A percentile compares a stretch with the other conserved stretches of the same genome.
These are phyloP conservation scores for Testicularia cyperi DNA, from an alignment of 1,284 basidiomycete species.

Conservation along the genomic window DNA sequence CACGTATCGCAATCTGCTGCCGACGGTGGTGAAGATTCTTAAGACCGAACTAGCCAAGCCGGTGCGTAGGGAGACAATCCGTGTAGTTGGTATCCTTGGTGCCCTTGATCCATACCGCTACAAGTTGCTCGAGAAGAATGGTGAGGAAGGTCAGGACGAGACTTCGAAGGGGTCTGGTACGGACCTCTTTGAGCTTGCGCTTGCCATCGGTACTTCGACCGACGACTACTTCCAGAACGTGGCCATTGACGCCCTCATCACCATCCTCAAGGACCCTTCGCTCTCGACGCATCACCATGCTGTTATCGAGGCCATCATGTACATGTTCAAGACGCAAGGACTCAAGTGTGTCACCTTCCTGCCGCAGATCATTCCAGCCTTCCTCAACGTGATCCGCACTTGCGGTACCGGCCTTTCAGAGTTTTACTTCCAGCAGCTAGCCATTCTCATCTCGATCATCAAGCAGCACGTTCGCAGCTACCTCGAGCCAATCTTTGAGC, in stretches of 20 bases:
- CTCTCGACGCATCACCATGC: conserved; percentile 68
- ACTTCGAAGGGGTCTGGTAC: conserved; percentile 63
- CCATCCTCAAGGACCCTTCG: conserved; percentile 72
- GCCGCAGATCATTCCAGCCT: conserved; percentile 94
- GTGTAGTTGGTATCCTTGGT: conserved; percentile 92
- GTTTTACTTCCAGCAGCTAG: conserved; percentile 93
- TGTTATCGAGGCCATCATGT: conserved; percentile 98
- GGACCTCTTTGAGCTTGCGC: conserved; percentile 66
- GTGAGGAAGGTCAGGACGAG: conserved; percentile 69
- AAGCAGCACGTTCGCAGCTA: conserved; percentile 91
- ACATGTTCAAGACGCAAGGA: conserved; percentile 97
- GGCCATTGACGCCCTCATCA: conserved; percentile 84
- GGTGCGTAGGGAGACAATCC: conserved; percentile 77
- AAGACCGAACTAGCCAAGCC: conserved; percentile 76
- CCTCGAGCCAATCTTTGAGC: conserved; percentile 56
- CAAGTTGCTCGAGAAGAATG: conserved; percentile 75
- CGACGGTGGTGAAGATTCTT: conserved; percentile 80
- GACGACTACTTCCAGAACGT: conserved; percentile 99
- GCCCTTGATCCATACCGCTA: conserved; percentile 96
- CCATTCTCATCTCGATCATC: conserved; percentile 93
- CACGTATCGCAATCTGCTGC: conserved; percentile 87
- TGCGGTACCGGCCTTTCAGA: conserved; percentile 79
- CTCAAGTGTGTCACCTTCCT: conserved; percentile 94
- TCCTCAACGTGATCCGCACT: conserved; percentile 81
- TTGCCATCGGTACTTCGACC: conserved; percentile 61